phyloP scores from a whole-genome alignment of 306 rosid genomes.

The Acacia melanoxylon region DNA sequence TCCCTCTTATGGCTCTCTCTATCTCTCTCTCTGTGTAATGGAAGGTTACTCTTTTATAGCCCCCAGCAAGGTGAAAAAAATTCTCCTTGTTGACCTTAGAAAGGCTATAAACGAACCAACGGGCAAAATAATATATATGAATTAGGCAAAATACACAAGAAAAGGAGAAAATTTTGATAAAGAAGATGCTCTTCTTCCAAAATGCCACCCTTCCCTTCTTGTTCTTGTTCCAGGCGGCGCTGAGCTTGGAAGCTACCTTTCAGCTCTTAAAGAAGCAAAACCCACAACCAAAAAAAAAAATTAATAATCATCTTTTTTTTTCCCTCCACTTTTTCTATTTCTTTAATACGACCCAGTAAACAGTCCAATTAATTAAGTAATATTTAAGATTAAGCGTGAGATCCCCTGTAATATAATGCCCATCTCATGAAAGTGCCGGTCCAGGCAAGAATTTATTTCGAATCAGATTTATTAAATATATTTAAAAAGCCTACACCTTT shows the following conservation, averaged over 20 bases:
- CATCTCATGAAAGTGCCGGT: background rate
- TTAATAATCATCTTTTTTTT: background rate
- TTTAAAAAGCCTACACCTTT: background rate
- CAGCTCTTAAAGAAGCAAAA: slow-evolving; percentile 56
- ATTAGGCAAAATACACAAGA: background rate
- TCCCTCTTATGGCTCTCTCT: slow-evolving; percentile 11
- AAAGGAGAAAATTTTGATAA: background rate
- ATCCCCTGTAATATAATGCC: background rate
- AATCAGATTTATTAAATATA: background rate
- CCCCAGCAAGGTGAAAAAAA: slow-evolving; percentile 27
- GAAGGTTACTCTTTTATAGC: slow-evolving; percentile 33
- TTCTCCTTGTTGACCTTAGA: slow-evolving; percentile 26
- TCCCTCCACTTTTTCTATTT: background rate
- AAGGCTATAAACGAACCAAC: slow-evolving; percentile 30
- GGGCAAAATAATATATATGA: slow-evolving; percentile 23
- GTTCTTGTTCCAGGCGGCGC: slow-evolving; percentile 58
- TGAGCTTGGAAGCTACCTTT: slow-evolving; percentile 37
- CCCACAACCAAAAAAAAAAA: slow-evolving; percentile 19
- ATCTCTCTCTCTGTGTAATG: slow-evolving; percentile 5
- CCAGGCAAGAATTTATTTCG: background rate
- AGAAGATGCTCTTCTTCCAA: slow-evolving; percentile 30
- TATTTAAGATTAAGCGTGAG: background rate
- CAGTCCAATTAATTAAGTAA: background rate
- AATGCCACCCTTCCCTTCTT: slow-evolving; percentile 16
- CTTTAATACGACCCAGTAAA: background rate